Evolutionary conservation across 371 early-diverging fungal species (phyloP).

Genomic region (Coemansia sp.): DNA sequence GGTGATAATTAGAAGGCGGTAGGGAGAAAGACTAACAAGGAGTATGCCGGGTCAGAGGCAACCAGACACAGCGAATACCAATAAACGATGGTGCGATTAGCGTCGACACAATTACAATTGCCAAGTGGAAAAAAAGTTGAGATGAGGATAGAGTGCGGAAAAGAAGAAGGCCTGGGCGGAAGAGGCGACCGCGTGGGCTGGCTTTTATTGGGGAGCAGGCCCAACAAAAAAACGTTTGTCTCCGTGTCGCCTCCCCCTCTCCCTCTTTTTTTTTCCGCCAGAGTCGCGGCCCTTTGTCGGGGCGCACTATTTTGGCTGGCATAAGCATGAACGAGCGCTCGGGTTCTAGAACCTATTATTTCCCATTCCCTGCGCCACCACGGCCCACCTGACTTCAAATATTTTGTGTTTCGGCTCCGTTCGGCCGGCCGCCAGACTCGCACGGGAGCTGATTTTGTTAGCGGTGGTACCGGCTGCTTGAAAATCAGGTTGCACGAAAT

Average conservation of each 20-base stretch:
- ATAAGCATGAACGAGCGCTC: neutral
- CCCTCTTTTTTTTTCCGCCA: neutral
- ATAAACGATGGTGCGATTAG: neutral
- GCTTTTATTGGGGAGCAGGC: neutral
- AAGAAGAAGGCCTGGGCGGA: constrained; percentile 3
- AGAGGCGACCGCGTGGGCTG: neutral
- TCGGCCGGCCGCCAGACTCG: neutral
- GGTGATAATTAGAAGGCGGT: neutral
- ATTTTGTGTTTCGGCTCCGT: neutral
- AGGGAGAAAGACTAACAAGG: neutral
- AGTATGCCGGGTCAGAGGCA: neutral
- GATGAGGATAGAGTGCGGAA: neutral
- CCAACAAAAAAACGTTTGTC: neutral
- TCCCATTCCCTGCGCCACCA: neutral
- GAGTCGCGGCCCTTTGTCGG: neutral
- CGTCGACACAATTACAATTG: no score
- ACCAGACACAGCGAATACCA: neutral
- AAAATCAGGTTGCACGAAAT: no score
- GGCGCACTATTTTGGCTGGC: neutral
- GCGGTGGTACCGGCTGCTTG: no score
- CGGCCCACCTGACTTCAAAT: neutral
- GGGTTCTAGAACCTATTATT: neutral
- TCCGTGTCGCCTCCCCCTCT: neutral
- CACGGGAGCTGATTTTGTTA: no score
- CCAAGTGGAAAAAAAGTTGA: neutral